phyloP scores from a whole-genome alignment of 2,329 filamentous ascomycete species.

The Cercospora nicotianae region DNA sequence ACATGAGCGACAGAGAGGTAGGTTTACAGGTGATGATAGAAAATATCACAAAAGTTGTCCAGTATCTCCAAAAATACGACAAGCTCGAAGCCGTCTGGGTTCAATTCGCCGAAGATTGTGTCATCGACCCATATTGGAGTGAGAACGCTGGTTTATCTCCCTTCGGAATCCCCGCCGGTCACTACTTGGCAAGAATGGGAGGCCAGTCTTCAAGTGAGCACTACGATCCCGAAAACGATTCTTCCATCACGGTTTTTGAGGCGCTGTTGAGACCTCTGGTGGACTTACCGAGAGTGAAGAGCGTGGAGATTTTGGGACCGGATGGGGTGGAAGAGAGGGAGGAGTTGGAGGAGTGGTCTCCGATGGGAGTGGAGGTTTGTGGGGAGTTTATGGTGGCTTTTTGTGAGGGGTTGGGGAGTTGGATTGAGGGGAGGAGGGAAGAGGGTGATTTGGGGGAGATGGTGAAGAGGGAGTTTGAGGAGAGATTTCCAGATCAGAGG shows the following conservation, averaged over 20 bases:
- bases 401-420: background rate
- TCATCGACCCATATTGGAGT: background rate
- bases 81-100: background rate
- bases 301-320: background rate
- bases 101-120: background rate
- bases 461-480: background rate
- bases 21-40: background rate
- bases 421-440: background rate
- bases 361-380: background rate
- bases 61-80: background rate
- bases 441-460: background rate
- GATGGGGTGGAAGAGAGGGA: background rate
- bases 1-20: background rate
- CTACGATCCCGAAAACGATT: background rate
- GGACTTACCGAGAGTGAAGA: background rate
- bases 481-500: background rate
- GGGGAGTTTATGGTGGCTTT: background rate
- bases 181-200: background rate
- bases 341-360: background rate
- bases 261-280: background rate
- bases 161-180: background rate
- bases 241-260: background rate
- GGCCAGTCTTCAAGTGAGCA: background rate
- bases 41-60: background rate
- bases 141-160: background rate